Base-by-base conservation (phyloP, 1,139 yeast genomes). In the Candida sp. region DNA sequence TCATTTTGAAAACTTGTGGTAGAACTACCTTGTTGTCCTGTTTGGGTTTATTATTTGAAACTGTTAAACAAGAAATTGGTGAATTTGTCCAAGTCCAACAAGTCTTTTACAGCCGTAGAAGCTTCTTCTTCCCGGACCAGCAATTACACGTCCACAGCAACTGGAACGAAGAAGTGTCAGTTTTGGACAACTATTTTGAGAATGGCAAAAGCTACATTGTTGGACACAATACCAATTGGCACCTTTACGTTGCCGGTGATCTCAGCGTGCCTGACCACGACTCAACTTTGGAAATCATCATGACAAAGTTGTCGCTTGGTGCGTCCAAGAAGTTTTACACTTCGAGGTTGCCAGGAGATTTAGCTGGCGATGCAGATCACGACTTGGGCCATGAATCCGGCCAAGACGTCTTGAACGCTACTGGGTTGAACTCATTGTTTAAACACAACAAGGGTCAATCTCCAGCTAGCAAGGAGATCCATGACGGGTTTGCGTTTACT, bases 1-100 rank as follows among this genome's bases (percentile, higher is more conserved):
- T 93, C 58, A 85, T 93, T 52, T 78, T 94, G 64, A 94, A 94
- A 70, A 94, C 99, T 11, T 94, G 99, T 68, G 99, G 99, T 8
- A 93, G 98, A 11, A 94, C 98, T 1, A 91, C 98, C 2, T 87
- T 97, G 1, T 78, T 94, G 55, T 83, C 86, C 32, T 94, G 98
- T 60, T 72, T 94, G 40, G 85, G 83, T 31, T 79, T 82, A 50
- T 72, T 93, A 53, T 81, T 88, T 58, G 80, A 81, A 42, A 68
- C 83, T 27, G 82, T 87, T 9, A 55, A 54, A 30, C 44, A 47
- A 7, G 35, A 43, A 31, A 37, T 11, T 48, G 26, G 47, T 61
- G 46, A 49, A 65, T n/a, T 56, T 73, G 47, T 52, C 60, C n/a
- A 54, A 41, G 86, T 91, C 42, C 80, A 80, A 71, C 83, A 89